Evolutionary conservation across 805 yeast species (phyloP).

Genomic region (Candida ponderosae): DNA sequence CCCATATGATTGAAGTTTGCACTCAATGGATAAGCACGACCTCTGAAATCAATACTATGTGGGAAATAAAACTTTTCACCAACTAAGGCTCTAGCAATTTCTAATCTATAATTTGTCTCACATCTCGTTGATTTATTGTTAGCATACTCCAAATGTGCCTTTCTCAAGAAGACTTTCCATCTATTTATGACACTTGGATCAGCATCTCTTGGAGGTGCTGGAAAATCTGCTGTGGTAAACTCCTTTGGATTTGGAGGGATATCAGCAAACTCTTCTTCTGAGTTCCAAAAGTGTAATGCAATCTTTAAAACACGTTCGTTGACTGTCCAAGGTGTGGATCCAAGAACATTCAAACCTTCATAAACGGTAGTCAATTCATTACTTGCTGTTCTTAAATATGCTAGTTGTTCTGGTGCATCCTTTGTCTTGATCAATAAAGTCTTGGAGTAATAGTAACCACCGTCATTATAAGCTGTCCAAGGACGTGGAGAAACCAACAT

Average conservation of each 20-base stretch:
- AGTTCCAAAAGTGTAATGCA: constrained; percentile 79
- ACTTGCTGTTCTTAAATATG: constrained; percentile 82
- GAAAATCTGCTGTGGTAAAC: constrained; percentile 36
- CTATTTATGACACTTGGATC: constrained; percentile 67
- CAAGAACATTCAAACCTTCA: constrained; percentile 78
- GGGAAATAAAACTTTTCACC: constrained; percentile 78
- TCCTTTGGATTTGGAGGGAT: constrained; percentile 52
- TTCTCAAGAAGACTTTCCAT: constrained; percentile 58
- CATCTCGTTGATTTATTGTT: constrained; percentile 81
- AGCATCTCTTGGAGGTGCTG: constrained; percentile 50
- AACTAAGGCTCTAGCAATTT: constrained; percentile 87
- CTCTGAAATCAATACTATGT: constrained; percentile 75
- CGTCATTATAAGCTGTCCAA: constrained; percentile 76
- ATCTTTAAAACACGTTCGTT: constrained; percentile 63
- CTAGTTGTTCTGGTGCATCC: constrained; percentile 83
- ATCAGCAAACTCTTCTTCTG: constrained; percentile 66
- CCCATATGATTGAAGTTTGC: constrained; percentile 80
- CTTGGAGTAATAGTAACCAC: constrained; percentile 73
- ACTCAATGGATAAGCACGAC: constrained; percentile 75
- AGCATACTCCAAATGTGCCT: constrained; percentile 50
- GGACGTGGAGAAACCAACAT: constrained; percentile 89
- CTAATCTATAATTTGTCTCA: constrained; percentile 87
- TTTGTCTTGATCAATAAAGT: constrained; percentile 64
- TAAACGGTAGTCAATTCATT: constrained; percentile 60
- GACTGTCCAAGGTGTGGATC: constrained; percentile 88